Conservation (phyloP, 768 basidiomycete species). For the Coprinopsis marcescibilis region DNA sequence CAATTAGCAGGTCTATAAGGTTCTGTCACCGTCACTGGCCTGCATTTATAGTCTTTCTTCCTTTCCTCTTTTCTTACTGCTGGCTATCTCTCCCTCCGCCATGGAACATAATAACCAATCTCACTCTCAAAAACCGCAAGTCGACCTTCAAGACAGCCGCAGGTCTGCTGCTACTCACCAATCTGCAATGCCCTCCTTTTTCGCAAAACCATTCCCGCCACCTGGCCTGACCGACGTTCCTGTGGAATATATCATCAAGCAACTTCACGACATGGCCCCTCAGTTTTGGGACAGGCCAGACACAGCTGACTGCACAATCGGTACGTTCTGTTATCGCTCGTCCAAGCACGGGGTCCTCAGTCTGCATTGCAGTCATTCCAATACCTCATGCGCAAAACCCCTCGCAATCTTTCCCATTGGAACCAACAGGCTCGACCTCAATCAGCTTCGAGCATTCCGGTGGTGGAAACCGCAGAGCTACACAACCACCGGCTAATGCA, state of each 20-base stretch:
- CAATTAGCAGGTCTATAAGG: constrained; percentile 30
- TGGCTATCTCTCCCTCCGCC: constrained; percentile 29
- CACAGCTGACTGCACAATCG: constrained; percentile 73
- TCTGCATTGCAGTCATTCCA: constrained; percentile 38
- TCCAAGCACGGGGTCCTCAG: constrained; percentile 1
- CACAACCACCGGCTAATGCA: constrained; percentile 45
- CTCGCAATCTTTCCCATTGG: constrained; percentile 27
- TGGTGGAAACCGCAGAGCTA: constrained; percentile 38
- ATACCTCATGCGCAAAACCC: constrained; percentile 34
- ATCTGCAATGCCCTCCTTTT: constrained; percentile 34
- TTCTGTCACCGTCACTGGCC: constrained; percentile 7
- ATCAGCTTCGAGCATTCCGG: constrained; percentile 36
- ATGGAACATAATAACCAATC: constrained; percentile 23
- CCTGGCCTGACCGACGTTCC: constrained; percentile 59
- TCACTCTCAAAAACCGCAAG: constrained; percentile 21
- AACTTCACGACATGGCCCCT: constrained; percentile 60
- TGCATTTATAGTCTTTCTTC: constrained; percentile 6
- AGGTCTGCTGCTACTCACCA: constrained; percentile 33
- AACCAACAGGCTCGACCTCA: constrained; percentile 25
- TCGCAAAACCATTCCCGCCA: constrained; percentile 58
- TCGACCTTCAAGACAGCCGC: constrained; percentile 30
- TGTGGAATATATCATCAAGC: constrained; percentile 65
- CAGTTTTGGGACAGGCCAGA: constrained; percentile 72
- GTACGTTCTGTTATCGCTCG: constrained; percentile 31
- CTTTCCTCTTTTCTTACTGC: neutral